Conservation (phyloP, 2,329 filamentous ascomycete species). For the Calonectria fujianensis region DNA sequence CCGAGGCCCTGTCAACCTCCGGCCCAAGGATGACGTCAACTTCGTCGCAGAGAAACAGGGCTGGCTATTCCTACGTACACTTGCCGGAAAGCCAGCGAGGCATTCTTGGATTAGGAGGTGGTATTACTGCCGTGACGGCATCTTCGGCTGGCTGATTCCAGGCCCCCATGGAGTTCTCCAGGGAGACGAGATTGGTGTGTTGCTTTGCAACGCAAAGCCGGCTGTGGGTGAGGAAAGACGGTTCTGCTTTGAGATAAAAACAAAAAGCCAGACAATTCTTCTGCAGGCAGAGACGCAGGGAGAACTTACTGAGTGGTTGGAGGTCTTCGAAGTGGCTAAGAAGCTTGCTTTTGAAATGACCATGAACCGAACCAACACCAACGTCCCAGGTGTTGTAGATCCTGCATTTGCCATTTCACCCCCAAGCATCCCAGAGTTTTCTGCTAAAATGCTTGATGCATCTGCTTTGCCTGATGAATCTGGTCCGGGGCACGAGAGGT, state of each 20-base stretch:
- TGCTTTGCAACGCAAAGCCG: conserved; percentile 94
- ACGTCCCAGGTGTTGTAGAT: conserved; percentile 72
- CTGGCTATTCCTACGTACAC: conserved; percentile 89
- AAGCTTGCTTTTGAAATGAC: conserved; percentile 89
- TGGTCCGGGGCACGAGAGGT: conserved; percentile 70
- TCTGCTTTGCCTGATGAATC: conserved; percentile 72
- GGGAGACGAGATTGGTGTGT: conserved; percentile 95
- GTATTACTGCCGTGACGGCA: conserved; percentile 97
- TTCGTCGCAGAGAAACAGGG: conserved; percentile 88
- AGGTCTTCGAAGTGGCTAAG: conserved; percentile 95
- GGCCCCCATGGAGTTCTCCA: conserved; percentile 91
- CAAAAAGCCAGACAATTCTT: conserved; percentile 91
- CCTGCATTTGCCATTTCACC: conserved; percentile 95
- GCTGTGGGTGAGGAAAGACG: conserved; percentile 94
- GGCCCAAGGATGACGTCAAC: conserved; percentile 70
- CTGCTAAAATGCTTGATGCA: conserved; percentile 84
- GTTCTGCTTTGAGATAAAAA: conserved; percentile 99
- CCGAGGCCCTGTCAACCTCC: conserved; percentile 79
- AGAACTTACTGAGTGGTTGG: conserved; percentile 96
- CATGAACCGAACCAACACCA: conserved; percentile 70
- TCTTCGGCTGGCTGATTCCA: conserved; percentile 95
- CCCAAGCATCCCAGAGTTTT: conserved; percentile 91
- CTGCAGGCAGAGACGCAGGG: conserved; percentile 94
- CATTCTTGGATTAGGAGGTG: conserved; percentile 94
- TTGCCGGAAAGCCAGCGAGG: conserved; percentile 90